Evolutionary conservation across 805 yeast species (phyloP).

Genomic region (Yarrowia hollandica): DNA sequence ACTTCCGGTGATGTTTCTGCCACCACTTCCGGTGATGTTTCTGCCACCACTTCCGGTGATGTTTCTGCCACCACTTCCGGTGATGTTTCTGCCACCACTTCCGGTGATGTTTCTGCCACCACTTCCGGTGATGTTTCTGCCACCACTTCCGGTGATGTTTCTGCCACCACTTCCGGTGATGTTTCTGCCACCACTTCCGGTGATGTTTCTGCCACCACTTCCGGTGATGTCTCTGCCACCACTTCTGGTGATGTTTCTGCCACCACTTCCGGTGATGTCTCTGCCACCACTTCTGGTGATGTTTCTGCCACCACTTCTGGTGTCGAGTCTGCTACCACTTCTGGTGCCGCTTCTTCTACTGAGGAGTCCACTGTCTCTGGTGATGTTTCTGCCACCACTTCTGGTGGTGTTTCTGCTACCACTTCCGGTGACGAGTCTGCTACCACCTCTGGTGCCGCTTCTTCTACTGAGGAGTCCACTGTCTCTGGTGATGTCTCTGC

Average conservation of each 20-base stretch:
- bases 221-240: background rate
- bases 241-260: background rate
- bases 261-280: background rate
- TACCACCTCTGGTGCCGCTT: conserved; percentile 3
- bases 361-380: background rate
- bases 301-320: background rate
- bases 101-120: conserved; percentile 11
- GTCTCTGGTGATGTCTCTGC: background rate
- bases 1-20: background rate
- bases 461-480: too few relatives aligned
- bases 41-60: background rate
- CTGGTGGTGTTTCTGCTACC: conserved; percentile 8
- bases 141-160: background rate
- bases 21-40: background rate
- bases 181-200: background rate
- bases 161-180: too few relatives aligned
- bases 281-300: background rate
- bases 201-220: background rate
- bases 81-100: background rate
- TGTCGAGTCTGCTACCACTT: background rate
- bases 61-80: too few relatives aligned
- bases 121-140: conserved; percentile 4
- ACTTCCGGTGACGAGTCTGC: background rate
- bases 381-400: background rate
- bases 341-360: too few relatives aligned